phyloP scores from a whole-genome alignment of 179 eudicot species.

The Sideroxylon spinosum region DNA sequence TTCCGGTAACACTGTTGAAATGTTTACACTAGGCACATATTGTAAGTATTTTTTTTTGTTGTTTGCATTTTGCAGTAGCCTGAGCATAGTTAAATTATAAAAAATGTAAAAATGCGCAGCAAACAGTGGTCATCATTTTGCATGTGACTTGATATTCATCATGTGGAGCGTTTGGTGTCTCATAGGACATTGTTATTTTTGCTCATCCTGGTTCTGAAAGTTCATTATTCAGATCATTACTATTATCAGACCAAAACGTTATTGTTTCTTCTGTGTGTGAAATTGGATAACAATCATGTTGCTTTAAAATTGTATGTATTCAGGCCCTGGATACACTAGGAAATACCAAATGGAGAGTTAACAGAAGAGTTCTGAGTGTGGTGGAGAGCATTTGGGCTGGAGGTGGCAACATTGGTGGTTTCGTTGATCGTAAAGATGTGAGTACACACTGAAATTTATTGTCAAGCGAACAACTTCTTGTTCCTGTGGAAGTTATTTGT shows the following conservation, averaged over 20 bases:
- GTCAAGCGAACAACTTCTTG: conserved; percentile 6
- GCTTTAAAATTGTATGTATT: conserved; percentile 16
- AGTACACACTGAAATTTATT: conserved; percentile 30
- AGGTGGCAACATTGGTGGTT: conserved; percentile 78
- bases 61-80: too few relatives aligned
- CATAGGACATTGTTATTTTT: neutral
- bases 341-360: conserved; percentile 83
- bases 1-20: too few relatives aligned
- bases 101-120: too few relatives aligned
- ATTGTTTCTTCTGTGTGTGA: neutral
- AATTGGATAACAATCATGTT: conserved; percentile 8
- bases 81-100: too few relatives aligned
- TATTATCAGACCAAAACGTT: neutral
- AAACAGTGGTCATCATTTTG: too few relatives aligned
- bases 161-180: neutral
- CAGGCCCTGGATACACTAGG: conserved; percentile 93
- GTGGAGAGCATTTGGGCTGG: conserved; percentile 82
- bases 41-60: too few relatives aligned
- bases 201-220: neutral
- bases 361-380: conserved; percentile 58
- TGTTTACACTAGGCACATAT: too few relatives aligned
- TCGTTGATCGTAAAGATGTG: conserved; percentile 73
- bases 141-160: too few relatives aligned
- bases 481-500: neutral
- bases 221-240: neutral